Evolutionary conservation across 306 rosid genomes (phyloP).

Genomic region (Parietaria judaica): DNA sequence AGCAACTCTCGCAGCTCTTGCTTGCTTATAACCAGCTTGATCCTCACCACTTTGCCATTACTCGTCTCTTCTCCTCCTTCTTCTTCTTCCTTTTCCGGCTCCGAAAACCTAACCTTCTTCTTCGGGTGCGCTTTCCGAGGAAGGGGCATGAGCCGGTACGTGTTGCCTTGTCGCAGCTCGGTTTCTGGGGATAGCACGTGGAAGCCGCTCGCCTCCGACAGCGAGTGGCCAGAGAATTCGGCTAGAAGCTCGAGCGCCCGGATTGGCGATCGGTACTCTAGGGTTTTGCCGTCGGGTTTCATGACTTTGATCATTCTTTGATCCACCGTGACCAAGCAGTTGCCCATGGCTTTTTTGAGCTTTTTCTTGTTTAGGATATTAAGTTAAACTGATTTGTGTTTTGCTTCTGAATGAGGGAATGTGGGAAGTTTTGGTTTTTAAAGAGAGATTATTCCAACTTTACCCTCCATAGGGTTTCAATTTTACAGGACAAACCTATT

Average conservation of each 20-base stretch:
- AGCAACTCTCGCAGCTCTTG: constrained; percentile 53
- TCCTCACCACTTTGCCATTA: constrained; percentile 37
- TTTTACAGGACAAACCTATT: constrained; percentile 33
- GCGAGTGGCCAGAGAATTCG: constrained; percentile 55
- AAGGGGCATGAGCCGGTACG: constrained; percentile 51
- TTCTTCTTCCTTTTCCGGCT: constrained; percentile 35
- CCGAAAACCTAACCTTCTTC: constrained; percentile 60
- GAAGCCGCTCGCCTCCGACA: constrained; percentile 41
- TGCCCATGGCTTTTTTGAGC: constrained; percentile 50
- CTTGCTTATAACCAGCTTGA: constrained; percentile 70
- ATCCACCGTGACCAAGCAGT: constrained; percentile 48
- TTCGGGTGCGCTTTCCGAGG: constrained; percentile 31
- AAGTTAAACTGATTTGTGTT: constrained; percentile 4
- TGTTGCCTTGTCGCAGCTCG: constrained; percentile 37
- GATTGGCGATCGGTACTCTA: constrained; percentile 61
- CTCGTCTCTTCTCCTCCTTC: constrained; percentile 17
- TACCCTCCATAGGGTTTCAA: constrained; percentile 17
- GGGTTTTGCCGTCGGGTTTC: constrained; percentile 68
- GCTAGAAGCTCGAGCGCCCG: constrained; percentile 44
- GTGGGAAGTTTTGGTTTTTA: constrained; percentile 27
- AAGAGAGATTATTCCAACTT: constrained; percentile 15
- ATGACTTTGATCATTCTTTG: constrained; percentile 42
- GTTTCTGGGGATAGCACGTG: constrained; percentile 45
- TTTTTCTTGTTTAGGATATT: not conserved
- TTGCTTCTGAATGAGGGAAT: constrained; percentile 17